Percentiles rank a stretch among this genome's conserved stretches.
These are phyloP conservation scores for Neltuma alba DNA, from an alignment of 306 rosid species.

Conservation along the genomic window DNA sequence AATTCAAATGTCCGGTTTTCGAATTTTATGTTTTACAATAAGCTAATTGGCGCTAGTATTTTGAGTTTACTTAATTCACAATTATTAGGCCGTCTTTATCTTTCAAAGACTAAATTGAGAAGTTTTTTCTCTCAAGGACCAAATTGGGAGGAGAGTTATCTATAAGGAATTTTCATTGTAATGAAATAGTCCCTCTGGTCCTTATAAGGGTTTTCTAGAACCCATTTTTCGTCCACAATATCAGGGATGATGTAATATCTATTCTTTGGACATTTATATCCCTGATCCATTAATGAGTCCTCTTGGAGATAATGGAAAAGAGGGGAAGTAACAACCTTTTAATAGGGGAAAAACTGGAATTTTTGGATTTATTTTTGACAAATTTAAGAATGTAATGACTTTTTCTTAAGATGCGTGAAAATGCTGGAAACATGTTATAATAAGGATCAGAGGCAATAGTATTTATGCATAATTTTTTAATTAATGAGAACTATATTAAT, in stretches of 20 bases:
- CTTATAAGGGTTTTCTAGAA: too few relatives aligned
- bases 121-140: not conserved
- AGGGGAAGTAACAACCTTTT: too few relatives aligned
- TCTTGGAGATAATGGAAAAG: too few relatives aligned
- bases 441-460: not conserved
- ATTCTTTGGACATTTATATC: too few relatives aligned
- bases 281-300: too few relatives aligned
- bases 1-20: not conserved
- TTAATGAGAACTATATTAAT: not conserved
- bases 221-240: not conserved
- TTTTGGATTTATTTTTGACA: too few relatives aligned
- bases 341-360: too few relatives aligned
- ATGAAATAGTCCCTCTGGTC: not conserved
- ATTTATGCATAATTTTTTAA: not conserved
- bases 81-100: not conserved
- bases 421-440: too few relatives aligned
- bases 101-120: not conserved
- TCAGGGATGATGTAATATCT: too few relatives aligned
- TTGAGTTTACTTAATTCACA: not conserved
- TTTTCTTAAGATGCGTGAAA: too few relatives aligned
- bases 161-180: not conserved
- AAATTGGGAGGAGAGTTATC: not conserved
- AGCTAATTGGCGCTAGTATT: not conserved
- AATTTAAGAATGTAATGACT: too few relatives aligned
- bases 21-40: not conserved